These are phyloP conservation scores for Amorphotheca resinae DNA, from an alignment of 495 filamentous ascomycete genomes.

Conservation along the genomic window DNA sequence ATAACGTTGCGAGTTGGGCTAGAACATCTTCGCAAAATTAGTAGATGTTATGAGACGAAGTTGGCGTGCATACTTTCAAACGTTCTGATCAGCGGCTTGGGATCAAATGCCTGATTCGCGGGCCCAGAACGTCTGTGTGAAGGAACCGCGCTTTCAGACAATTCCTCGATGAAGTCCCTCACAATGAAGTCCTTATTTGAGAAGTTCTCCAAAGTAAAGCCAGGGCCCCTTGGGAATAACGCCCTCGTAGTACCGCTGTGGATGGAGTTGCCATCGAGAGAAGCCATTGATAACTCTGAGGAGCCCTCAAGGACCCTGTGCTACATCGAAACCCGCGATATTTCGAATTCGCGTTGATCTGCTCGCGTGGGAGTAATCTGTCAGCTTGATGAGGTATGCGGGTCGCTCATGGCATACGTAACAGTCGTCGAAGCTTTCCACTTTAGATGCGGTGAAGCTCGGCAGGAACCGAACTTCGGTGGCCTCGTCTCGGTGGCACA, in stretches of 20 bases:
- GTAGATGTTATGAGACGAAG: slow-evolving; percentile 1
- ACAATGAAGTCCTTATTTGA: slow-evolving; percentile 91
- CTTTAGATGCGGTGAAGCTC: too few species aligned
- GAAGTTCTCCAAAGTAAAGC: slow-evolving; percentile 80
- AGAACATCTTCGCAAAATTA: slow-evolving; percentile 42
- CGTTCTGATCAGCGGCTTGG: slow-evolving; percentile 89
- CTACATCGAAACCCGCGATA: slow-evolving; percentile 15
- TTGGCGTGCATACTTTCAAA: slow-evolving; percentile 59
- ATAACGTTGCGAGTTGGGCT: slow-evolving; percentile 62
- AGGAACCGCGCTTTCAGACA: slow-evolving; percentile 74
- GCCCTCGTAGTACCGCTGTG: slow-evolving; percentile 37
- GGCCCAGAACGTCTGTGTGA: slow-evolving; percentile 59
- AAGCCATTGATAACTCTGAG: slow-evolving; percentile 16
- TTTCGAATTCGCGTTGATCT: background rate
- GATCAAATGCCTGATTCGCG: slow-evolving; percentile 72
- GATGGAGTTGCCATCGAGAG: slow-evolving; percentile 30
- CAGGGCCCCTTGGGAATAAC: slow-evolving; percentile 65
- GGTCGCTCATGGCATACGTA: background rate
- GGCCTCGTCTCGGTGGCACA: slow-evolving; percentile 2
- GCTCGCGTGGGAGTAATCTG: background rate
- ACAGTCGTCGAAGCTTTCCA: background rate
- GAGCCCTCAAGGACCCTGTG: background rate
- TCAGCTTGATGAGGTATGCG: background rate
- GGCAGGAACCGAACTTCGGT: background rate
- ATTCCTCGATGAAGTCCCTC: slow-evolving; percentile 88